A percentile compares a stretch with the other conserved stretches of the same genome.
Conservation (phyloP, 345 rosid genomes). For the Citrus sinensis region DVS_A1.0 CM039162.1:6410501-6411000, state of each 20-base stretch:
- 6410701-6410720: no score
- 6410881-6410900: no score
- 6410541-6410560: slow-evolving; percentile 84
- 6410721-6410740: no score
- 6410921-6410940: background rate
- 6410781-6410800: no score
- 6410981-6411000: background rate
- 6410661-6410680: no score
- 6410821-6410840: background rate
- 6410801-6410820: no score
- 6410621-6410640: no score
- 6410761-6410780: no score
- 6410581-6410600: background rate
- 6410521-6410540: slow-evolving; percentile 83
- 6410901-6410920: background rate
- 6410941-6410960: background rate
- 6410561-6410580: slow-evolving; percentile 46
- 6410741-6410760: no score
- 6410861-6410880: background rate
- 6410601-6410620: no score
- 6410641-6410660: no score
- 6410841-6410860: background rate
- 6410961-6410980: background rate
- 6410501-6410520: slow-evolving; percentile 54
- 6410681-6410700: no score